Base-by-base conservation (phyloP, 1,284 basidiomycete species). In the Cutaneotrichosporon sp. region DNA sequence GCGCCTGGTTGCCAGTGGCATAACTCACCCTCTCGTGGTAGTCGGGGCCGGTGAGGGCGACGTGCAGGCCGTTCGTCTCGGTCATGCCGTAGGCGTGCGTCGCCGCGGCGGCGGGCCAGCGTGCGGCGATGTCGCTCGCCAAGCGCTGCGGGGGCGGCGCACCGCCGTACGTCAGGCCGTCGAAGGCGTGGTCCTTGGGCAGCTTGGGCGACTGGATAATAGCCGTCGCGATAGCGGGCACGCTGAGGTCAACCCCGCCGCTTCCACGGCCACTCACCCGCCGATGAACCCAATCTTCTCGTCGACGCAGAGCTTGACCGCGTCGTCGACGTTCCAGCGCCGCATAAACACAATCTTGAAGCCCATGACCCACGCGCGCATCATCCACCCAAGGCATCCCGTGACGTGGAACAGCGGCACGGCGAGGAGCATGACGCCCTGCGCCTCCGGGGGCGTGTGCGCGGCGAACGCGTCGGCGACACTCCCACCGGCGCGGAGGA, bases 361-460 rank as follows among this genome's bases (percentile, higher is more conserved):
- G 18, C 76, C 76, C 16, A 67, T 61, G 57, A 71, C 67, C 50
- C 75, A 65, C 0, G 69, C 73, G 11, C 75, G 67, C 61, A 76
- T 63, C 49, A 77, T 64, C 72, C 74, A 76, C 2, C 71, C 73
- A 2, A 77, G 62, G 54, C 69, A 72, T 5, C 77, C 77, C 1
- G 75, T 76, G 10, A 77, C 75, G 71, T 78, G 77, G 65, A 78
- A 78, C 4, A 78, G 67, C 1, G 77, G 77, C 22, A 78, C 71
- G n/a, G 74, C 55, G 33, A 78, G 69, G 4, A 78, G 66, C 31
- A 69, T 61, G 1, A 49, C 50, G 3, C n/a, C 70, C 69, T 29
- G 71, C 70, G 20, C 68, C 60, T 1, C 71, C 36, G 16, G 69
- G 61, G 33, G 71, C 61, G 59, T 68, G 59, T 56, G 57, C 4